Conservation (phyloP, 371 early-diverging fungal species). For the Funneliformis caledonium region DNA sequence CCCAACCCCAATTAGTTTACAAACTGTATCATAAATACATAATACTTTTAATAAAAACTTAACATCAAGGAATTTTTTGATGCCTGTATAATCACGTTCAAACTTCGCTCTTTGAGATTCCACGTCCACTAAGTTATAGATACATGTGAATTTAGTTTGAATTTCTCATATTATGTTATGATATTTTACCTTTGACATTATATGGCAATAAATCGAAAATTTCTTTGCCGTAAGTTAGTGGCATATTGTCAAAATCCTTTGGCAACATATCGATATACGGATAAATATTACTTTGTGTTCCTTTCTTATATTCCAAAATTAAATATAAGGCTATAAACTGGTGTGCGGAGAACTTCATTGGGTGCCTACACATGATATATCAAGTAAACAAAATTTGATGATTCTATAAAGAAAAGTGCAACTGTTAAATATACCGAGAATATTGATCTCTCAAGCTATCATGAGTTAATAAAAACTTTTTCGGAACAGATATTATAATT, state of each 20-base stretch:
- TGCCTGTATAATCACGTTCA: constrained; percentile 12
- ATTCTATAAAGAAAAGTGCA: background rate
- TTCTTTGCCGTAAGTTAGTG: background rate
- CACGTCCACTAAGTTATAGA: constrained; percentile 4
- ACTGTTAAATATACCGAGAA: background rate
- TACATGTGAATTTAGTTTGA: background rate
- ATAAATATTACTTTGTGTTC: background rate
- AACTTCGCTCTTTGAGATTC: constrained; percentile 28
- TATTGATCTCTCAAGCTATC: background rate
- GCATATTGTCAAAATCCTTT: constrained; percentile 20
- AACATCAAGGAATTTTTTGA: constrained; percentile 5
- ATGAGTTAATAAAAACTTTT: constrained; percentile 8
- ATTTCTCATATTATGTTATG: background rate
- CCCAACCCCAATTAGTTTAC: background rate
- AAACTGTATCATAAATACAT: background rate
- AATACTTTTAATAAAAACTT: background rate
- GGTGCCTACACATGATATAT: background rate
- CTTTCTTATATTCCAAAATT: constrained; percentile 20
- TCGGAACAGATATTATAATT: constrained; percentile 19
- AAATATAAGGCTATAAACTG: constrained; percentile 22
- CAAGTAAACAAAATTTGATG: background rate
- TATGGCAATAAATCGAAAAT: constrained; percentile 18
- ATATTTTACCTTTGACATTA: constrained; percentile 27
- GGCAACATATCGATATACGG: constrained; percentile 31
- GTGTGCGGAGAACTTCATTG: constrained; percentile 4